Evolutionary conservation across 2,329 filamentous ascomycete genomes (phyloP).

Genomic region (Penicillium glabrum): DNA sequence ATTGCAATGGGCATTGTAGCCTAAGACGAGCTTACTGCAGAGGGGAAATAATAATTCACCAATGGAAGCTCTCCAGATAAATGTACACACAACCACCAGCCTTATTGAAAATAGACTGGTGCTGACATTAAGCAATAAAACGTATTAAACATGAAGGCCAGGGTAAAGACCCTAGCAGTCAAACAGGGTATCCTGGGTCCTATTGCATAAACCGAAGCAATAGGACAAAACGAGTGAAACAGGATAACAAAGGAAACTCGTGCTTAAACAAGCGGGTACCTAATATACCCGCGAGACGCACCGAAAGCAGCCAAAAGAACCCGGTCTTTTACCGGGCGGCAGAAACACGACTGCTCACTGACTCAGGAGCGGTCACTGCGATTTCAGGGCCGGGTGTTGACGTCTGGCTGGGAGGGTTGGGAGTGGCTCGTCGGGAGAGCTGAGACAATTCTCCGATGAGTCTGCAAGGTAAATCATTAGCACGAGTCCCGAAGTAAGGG

Average conservation of each 20-base stretch:
- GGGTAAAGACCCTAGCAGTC: slow-evolving; percentile 6
- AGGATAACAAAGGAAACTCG: slow-evolving; percentile 23
- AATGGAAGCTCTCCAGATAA: background rate
- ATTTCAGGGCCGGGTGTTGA: slow-evolving; percentile 30
- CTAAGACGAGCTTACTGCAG: background rate
- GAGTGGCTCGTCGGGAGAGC: slow-evolving; percentile 32
- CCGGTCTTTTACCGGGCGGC: slow-evolving; percentile 5
- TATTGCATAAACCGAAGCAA: slow-evolving; percentile 25
- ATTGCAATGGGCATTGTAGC: background rate
- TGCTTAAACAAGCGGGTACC: slow-evolving; percentile 10
- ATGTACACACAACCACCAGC: slow-evolving; percentile 3
- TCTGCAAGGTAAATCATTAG: slow-evolving; percentile 22
- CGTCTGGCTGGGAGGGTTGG: slow-evolving; percentile 28
- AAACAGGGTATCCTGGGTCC: slow-evolving; percentile 27
- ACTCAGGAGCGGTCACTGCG: slow-evolving; percentile 11
- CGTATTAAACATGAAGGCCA: slow-evolving; percentile 23
- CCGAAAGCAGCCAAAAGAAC: background rate
- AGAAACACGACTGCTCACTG: slow-evolving; percentile 16
- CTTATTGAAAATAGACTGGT: background rate
- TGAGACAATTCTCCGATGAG: slow-evolving; percentile 41
- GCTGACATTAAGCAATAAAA: slow-evolving; percentile 15
- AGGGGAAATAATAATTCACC: background rate
- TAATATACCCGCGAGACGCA: background rate
- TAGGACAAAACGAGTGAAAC: slow-evolving; percentile 18
- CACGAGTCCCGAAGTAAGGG: background rate